A percentile compares a stretch with the other conserved stretches of the same genome.
phyloP scores from a whole-genome alignment of 2,329 filamentous ascomycete genomes.

The Ophiosphaerella herpotricha region DNA sequence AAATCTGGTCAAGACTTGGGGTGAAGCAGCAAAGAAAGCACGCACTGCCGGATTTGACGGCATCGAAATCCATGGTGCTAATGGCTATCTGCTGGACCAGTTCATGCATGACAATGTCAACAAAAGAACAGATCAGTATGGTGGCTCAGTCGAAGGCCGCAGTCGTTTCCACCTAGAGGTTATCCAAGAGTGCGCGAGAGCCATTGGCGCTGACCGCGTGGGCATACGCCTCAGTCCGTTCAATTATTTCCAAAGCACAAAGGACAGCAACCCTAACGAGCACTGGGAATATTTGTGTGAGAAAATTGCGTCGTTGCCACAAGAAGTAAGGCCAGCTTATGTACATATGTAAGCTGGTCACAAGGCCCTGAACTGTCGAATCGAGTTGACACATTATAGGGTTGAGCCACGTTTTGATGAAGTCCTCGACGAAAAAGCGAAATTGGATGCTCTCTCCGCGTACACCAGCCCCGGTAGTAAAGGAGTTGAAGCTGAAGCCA shows the following conservation, averaged over 20 bases:
- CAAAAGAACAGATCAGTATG: conserved; percentile 56
- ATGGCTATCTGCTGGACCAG: conserved; percentile 58
- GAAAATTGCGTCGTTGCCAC: conserved; percentile 42
- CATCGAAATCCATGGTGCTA: conserved; percentile 49
- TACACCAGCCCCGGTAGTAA: conserved; percentile 35
- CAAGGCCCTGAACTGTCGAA: neutral
- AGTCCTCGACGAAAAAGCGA: conserved; percentile 43
- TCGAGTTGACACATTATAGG: conserved; percentile 20
- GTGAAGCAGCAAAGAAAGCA: conserved; percentile 46
- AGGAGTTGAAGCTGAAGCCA: conserved; percentile 40
- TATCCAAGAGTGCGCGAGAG: conserved; percentile 42
- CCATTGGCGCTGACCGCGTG: conserved; percentile 40
- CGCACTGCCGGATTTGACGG: conserved; percentile 43
- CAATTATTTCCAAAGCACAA: conserved; percentile 48
- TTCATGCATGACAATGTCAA: conserved; percentile 58
- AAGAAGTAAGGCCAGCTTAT: conserved; percentile 34
- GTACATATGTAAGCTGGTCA: conserved; percentile 41
- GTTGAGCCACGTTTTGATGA: conserved; percentile 46
- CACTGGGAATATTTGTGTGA: conserved; percentile 54
- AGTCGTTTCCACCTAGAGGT: conserved; percentile 62
- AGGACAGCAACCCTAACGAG: conserved; percentile 51
- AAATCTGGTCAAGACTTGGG: conserved; percentile 45
- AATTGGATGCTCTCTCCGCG: conserved; percentile 45
- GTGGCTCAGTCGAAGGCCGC: conserved; percentile 57
- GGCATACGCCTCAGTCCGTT: conserved; percentile 41